These are phyloP conservation scores for Suillus tomentosus DNA, from an alignment of 768 basidiomycete species.

Conservation along the genomic window DNA sequence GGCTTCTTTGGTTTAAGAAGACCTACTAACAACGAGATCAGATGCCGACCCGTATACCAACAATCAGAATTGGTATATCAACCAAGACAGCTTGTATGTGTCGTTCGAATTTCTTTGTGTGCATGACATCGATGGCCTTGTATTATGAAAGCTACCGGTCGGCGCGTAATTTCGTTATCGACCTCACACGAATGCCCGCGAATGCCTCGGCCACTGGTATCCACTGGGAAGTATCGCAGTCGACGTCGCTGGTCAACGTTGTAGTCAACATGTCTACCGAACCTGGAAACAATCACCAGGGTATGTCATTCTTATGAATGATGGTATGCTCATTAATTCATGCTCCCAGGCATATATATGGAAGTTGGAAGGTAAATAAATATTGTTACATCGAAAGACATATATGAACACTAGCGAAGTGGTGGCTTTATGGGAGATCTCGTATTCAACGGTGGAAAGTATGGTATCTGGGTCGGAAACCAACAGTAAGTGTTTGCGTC, in stretches of 20 bases:
- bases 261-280: conserved; percentile 66
- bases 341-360: conserved; percentile 41
- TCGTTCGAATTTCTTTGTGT: not conserved
- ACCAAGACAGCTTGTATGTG: conserved; percentile 66
- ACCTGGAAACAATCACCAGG: conserved; percentile 61
- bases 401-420: conserved; percentile 18
- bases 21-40: conserved; percentile 22
- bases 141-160: conserved; percentile 53
- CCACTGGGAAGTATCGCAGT: conserved; percentile 81
- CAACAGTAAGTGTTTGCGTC: conserved; percentile 33
- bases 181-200: conserved; percentile 50
- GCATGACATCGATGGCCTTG: not conserved
- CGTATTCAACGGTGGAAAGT: conserved; percentile 44
- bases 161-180: conserved; percentile 71
- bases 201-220: conserved; percentile 56
- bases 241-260: conserved; percentile 71
- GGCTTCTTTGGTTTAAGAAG: not conserved
- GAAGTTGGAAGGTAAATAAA: conserved; percentile 42
- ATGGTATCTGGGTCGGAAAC: conserved; percentile 39
- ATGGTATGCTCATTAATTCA: conserved; percentile 8
- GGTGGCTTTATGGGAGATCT: conserved; percentile 51
- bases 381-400: not conserved
- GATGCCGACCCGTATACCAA: conserved; percentile 74
- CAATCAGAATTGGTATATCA: conserved; percentile 53
- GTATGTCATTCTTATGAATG: conserved; percentile 30